Evolutionary conservation across 495 filamentous ascomycete species (phyloP), one percentile per base, ranked within the genome.

Genomic region (Hyaloscypha variabilis): DNA sequence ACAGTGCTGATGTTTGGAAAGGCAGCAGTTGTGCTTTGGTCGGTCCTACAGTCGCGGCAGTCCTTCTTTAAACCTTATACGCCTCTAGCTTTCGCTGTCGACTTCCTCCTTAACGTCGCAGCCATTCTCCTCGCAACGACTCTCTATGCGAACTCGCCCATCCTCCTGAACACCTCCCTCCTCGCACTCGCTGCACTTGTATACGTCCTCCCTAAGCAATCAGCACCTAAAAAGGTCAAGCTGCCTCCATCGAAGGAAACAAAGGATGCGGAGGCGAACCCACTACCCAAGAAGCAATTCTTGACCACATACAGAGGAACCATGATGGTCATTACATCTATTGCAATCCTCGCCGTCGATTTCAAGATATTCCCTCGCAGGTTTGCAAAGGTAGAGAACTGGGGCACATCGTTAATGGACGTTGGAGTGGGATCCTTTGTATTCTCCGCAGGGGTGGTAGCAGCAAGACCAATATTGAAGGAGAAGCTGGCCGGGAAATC

Each of bases 331-430:
- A 81, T 92, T 34, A 99, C 96, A 24, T 96, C 93, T 71, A 75
- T 93, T 28, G 91, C 92, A 56, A 98, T 99, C 67, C 84, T 99
- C n/a, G 95, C 96, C 11, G 95, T 99, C 24, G 95, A 99, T 77
- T 99, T 99, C 72, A 85, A 81, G 23, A 78, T 96, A 58, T 99
- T 99, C 67, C 95, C 95, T 2, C 87, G 95, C 2, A 90, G 95
- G 6, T 97, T 97, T 72, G 95, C 93, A 23, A 99, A 99, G 79
- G 95, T 93, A 0, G 95, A 99, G 77, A 97, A 90, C 42, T 99
- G 95, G 93, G 95, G 95, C 24, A 97, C 95, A 24, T 97, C 94
- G 3, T 74, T 99, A 66, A 99, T 99, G 95, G 95, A 99, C 76
- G 82, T 98, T 70, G 95, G 95, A 11, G 95, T 99, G 53, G 95